Evolutionary conservation across 2,329 filamentous ascomycete species (phyloP).

Genomic region (Tolypocladium paradoxum): DNA sequence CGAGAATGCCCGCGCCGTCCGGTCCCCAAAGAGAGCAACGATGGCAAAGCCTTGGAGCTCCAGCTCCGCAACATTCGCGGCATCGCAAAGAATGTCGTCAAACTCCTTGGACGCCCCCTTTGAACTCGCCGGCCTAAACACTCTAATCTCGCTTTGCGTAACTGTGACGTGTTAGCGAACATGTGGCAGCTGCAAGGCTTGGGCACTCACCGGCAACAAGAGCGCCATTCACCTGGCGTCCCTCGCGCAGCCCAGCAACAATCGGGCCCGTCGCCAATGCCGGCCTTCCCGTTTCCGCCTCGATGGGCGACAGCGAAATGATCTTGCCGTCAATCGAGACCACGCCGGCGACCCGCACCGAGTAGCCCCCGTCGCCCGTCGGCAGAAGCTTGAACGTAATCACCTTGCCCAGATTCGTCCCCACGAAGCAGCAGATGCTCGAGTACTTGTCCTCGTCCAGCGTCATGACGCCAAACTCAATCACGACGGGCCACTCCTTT

Average conservation of each 20-base stretch:
- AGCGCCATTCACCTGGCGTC: slow-evolving; percentile 66
- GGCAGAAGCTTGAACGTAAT: slow-evolving; percentile 88
- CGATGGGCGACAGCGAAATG: slow-evolving; percentile 68
- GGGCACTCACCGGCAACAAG: slow-evolving; percentile 58
- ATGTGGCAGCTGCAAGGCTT: too few relatives aligned
- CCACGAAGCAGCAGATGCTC: slow-evolving; percentile 85
- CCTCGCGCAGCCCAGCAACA: slow-evolving; percentile 67
- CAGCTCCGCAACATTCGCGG: slow-evolving; percentile 65
- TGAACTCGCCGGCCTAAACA: slow-evolving; percentile 73
- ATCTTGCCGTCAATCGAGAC: slow-evolving; percentile 57
- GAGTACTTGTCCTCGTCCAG: slow-evolving; percentile 92
- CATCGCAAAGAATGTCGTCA: slow-evolving; percentile 71
- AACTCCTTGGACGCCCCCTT: slow-evolving; percentile 93
- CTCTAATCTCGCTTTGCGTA: slow-evolving; percentile 62
- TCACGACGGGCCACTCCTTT: slow-evolving; percentile 65
- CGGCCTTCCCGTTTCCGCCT: slow-evolving; percentile 63
- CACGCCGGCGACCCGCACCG: slow-evolving; percentile 59
- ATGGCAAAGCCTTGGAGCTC: slow-evolving; percentile 68
- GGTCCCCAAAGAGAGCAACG: slow-evolving; percentile 76
- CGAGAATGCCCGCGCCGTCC: slow-evolving; percentile 67
- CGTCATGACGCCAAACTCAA: slow-evolving; percentile 91
- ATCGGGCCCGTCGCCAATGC: slow-evolving; percentile 65
- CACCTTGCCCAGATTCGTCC: slow-evolving; percentile 74
- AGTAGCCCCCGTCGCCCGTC: slow-evolving; percentile 54
- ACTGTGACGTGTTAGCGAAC: slow-evolving; percentile 30